Percentiles rank a stretch among this genome's conserved stretches.
phyloP scores from a whole-genome alignment of 306 rosid species.

The Lablab purpureus region DNA sequence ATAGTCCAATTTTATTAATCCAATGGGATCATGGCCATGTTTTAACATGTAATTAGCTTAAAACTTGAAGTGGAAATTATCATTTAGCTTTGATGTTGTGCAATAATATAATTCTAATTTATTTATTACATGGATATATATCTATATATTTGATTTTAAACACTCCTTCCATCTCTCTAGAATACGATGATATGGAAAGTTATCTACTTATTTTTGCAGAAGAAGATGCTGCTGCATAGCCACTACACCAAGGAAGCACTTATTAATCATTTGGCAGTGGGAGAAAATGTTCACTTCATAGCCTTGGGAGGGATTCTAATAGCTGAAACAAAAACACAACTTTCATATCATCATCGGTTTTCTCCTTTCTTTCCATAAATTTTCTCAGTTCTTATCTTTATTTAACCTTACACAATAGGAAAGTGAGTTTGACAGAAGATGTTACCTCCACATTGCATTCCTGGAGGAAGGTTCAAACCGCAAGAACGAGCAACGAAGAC shows the following conservation, averaged over 20 bases:
- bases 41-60: background rate
- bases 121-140: background rate
- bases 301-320: conserved; percentile 29
- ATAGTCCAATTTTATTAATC: too few relatives aligned
- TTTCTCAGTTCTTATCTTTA: too few relatives aligned
- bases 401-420: too few relatives aligned
- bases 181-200: background rate
- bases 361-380: too few relatives aligned
- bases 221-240: background rate
- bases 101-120: conserved; percentile 1
- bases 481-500: conserved; percentile 52
- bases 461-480: conserved; percentile 48
- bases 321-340: conserved; percentile 44
- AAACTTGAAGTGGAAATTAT: background rate
- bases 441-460: conserved; percentile 60
- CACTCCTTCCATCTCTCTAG: background rate
- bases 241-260: background rate
- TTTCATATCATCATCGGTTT: background rate
- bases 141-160: background rate
- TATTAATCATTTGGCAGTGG: background rate
- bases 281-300: conserved; percentile 16
- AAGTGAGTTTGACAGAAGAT: background rate
- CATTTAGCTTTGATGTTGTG: background rate
- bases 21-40: background rate
- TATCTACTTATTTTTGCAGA: background rate